A percentile compares a stretch with the other conserved stretches of the same genome.
phyloP scores from a whole-genome alignment of 768 basidiomycete genomes.

The Tulasnella sp. region DNA sequence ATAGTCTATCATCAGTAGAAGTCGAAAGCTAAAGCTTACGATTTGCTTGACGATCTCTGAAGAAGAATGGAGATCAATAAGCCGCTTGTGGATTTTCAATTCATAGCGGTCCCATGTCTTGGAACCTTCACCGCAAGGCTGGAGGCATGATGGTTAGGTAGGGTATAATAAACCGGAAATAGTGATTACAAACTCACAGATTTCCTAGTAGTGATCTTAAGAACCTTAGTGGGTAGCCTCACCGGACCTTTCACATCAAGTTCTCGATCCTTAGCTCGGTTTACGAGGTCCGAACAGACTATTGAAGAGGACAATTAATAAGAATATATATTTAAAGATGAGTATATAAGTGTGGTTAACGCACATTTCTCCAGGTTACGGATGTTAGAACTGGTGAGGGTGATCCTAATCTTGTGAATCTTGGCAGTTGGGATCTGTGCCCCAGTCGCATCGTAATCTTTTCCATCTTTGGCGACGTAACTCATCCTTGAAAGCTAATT shows the following conservation, averaged over 20 bases:
- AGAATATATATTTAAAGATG: not conserved
- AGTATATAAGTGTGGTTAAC: constrained; percentile 19
- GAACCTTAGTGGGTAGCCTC: constrained; percentile 95
- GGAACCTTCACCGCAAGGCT: constrained; percentile 99
- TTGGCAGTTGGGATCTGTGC: constrained; percentile 75
- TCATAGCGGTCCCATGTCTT: constrained; percentile 99
- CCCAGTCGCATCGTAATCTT: constrained; percentile 92
- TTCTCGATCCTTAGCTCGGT: constrained; percentile 99
- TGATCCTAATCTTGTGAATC: constrained; percentile 98
- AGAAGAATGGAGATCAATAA: constrained; percentile 97
- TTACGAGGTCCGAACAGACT: constrained; percentile 96
- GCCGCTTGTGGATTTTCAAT: constrained; percentile 97
- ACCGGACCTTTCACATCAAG: constrained; percentile 98
- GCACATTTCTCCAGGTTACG: constrained; percentile 96
- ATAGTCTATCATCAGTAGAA: no score
- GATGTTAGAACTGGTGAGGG: constrained; percentile 95
- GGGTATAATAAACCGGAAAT: not conserved
- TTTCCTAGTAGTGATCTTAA: constrained; percentile 98
- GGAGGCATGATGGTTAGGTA: constrained; percentile 9
- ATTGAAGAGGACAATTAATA: not conserved
- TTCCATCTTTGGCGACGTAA: constrained; percentile 98
- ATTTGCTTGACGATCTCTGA: constrained; percentile 99
- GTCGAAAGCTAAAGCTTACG: constrained; percentile 38
- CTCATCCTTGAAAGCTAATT: constrained; percentile 46
- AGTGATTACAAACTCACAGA: constrained; percentile 45